Percentiles rank a stretch among this genome's conserved stretches.
phyloP scores from a whole-genome alignment of 345 rosid species.

The Lenwebbia sp. region DNA sequence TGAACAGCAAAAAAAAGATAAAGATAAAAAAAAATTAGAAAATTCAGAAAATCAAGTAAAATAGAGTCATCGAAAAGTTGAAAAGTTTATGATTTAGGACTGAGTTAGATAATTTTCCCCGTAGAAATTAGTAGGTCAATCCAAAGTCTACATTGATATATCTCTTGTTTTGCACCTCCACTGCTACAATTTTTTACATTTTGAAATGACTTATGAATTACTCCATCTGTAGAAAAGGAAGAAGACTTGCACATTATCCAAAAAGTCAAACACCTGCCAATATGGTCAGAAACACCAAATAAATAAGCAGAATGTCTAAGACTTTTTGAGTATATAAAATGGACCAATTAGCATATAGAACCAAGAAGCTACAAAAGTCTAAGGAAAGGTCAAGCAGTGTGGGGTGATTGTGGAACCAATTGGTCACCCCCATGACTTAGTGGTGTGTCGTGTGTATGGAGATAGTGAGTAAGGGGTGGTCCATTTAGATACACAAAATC shows the following conservation, averaged over 20 bases:
- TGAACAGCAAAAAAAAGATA: background rate
- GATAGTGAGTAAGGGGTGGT: constrained; percentile 7
- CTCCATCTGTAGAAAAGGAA: background rate
- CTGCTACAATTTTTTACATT: background rate
- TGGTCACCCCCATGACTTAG: background rate
- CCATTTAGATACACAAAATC: background rate
- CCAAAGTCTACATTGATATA: background rate
- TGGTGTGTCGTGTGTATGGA: background rate
- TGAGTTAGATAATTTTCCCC: background rate
- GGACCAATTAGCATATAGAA: constrained; percentile 6
- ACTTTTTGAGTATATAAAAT: background rate
- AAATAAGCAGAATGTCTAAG: background rate
- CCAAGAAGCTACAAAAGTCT: background rate
- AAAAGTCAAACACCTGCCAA: background rate
- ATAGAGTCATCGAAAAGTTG: background rate
- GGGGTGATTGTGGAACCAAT: constrained; percentile 1
- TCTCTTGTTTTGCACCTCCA: background rate
- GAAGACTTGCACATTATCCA: background rate
- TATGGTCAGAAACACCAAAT: background rate
- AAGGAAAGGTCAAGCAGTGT: constrained; percentile 1
- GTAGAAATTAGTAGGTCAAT: background rate
- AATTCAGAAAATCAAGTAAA: background rate
- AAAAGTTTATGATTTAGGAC: background rate
- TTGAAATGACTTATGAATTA: background rate
- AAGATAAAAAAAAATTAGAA: background rate